Base-by-base conservation (phyloP, 345 rosid species). In the Adansonia digitata region DNA sequence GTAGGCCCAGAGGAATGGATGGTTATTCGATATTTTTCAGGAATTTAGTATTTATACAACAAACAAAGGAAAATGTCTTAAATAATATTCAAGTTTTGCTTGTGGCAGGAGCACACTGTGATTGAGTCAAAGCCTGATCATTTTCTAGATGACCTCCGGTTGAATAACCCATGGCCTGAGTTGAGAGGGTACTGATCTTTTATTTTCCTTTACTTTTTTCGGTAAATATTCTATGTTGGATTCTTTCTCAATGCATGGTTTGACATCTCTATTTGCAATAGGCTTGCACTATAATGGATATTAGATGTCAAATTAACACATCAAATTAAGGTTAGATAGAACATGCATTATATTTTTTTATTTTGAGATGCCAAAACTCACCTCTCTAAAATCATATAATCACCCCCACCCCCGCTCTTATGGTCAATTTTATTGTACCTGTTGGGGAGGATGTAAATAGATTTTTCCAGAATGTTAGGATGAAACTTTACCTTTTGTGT, bases 101-200 rank as follows among this genome's bases (percentile, higher is more conserved):
- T 57, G 74, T 75, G 57, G 51, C 88, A 95, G 99, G 98, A 95
- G 74, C 99, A 95, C 84, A 67, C 91, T 20, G 89, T 95, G 43
- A 76, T 95, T 72, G 98, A 95, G 79, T 91, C 99, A 75, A 95
- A 95, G 84, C 98, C 99, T 64, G 98, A 95, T 85, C 97, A 95
- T 87, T 95, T 88, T 84, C 85, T 93, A 76, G 98, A 95, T 62
- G 94, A 93, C 85, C 98, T 93, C 74, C 96, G 97, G 75, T 82
- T 95, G 72, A 95, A 95, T 86, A 89, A 91, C 69, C 98, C 98
- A 59, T 95, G 99, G 98, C 92, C 93, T 71, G 94, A 91, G 81
- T 91, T 95, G 74, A 89, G 76, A 81, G 83, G 90, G 98, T 92
- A 73, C 42, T 72, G 35, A 37, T 10, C 61, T 43, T 60, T 45